Evolutionary conservation across 2,329 filamentous ascomycete species (phyloP).

Genomic region (Colletotrichum chlorophyti): DNA sequence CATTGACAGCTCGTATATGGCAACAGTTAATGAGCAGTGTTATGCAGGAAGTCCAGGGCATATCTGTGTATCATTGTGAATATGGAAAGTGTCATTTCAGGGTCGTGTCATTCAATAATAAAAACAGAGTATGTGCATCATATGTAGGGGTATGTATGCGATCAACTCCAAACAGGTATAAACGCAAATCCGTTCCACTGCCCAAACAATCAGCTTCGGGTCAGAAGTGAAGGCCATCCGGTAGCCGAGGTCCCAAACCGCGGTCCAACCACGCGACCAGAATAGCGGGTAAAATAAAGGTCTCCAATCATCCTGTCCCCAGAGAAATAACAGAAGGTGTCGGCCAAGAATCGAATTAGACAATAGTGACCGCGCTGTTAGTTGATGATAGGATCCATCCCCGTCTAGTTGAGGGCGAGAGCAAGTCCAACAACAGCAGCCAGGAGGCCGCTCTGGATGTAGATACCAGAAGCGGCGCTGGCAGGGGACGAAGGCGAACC

Average conservation of each 20-base stretch:
- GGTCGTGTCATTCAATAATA: conserved; percentile 27
- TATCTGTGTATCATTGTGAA: conserved; percentile 1
- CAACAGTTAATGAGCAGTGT: background rate
- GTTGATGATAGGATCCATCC: background rate
- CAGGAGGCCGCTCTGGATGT: conserved; percentile 48
- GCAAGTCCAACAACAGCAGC: conserved; percentile 47
- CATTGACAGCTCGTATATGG: background rate
- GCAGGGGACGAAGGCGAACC: conserved; percentile 32
- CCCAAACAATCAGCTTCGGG: conserved; percentile 16
- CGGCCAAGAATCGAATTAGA: conserved; percentile 25
- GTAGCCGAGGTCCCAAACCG: conserved; percentile 22
- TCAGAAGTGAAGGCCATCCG: conserved; percentile 28
- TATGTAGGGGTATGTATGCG: conserved; percentile 22
- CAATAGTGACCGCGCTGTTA: conserved; percentile 17
- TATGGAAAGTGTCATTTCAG: conserved; percentile 19
- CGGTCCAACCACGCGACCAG: conserved; percentile 3
- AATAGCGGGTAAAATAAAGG: conserved; percentile 17
- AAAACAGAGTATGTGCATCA: conserved; percentile 27
- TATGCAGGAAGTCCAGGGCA: background rate
- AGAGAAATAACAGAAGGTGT: conserved; percentile 33
- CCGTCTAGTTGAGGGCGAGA: conserved; percentile 39
- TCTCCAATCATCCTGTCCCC: conserved; percentile 36
- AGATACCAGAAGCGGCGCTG: conserved; percentile 41
- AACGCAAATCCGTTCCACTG: conserved; percentile 11
- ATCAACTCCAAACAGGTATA: conserved; percentile 21